A percentile compares a stretch with the other conserved stretches of the same genome.
phyloP scores from a whole-genome alignment of 23 red algal genomes.

The Gracilaria gracilis region DNA sequence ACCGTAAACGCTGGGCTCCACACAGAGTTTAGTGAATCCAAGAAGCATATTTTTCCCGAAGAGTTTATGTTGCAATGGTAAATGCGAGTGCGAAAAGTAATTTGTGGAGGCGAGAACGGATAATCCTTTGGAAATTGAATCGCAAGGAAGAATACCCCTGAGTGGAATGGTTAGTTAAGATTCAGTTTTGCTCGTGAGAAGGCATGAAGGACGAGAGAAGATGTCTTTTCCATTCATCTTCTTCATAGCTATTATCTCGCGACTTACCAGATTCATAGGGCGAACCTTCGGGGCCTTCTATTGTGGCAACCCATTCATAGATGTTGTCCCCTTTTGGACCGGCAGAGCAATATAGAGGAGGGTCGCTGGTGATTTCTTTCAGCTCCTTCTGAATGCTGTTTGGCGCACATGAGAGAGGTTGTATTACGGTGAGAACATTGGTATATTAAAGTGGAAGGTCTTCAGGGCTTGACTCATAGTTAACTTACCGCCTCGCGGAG shows the following conservation, averaged over 20 bases:
- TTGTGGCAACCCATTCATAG: constrained; percentile 90
- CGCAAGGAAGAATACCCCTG: constrained; percentile 92
- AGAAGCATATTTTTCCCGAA: constrained; percentile 75
- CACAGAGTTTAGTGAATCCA: constrained; percentile 68
- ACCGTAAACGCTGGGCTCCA: constrained; percentile 91
- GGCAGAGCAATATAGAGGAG: constrained; percentile 70
- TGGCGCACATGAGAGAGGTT: not conserved
- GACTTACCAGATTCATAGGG: constrained; percentile 90
- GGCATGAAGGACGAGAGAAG: not conserved
- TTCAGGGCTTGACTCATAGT: not conserved
- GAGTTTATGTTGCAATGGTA: constrained; percentile 98
- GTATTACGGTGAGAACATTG: not conserved
- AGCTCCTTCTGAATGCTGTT: constrained; percentile 90
- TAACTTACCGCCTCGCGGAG: constrained; percentile 53
- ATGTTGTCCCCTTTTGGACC: constrained; percentile 97
- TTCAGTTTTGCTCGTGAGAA: not conserved
- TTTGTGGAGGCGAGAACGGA: constrained; percentile 91
- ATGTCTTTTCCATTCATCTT: not conserved
- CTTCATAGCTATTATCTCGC: not conserved
- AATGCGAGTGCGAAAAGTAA: constrained; percentile 95
- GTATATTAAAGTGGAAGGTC: not conserved
- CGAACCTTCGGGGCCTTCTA: constrained; percentile 80
- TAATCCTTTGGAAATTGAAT: constrained; percentile 94
- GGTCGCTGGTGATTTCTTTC: constrained; percentile 78
- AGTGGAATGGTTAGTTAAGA: not conserved